Conservation (phyloP, 106 monocot species). For the Platanthera guangdongensis region DNA sequence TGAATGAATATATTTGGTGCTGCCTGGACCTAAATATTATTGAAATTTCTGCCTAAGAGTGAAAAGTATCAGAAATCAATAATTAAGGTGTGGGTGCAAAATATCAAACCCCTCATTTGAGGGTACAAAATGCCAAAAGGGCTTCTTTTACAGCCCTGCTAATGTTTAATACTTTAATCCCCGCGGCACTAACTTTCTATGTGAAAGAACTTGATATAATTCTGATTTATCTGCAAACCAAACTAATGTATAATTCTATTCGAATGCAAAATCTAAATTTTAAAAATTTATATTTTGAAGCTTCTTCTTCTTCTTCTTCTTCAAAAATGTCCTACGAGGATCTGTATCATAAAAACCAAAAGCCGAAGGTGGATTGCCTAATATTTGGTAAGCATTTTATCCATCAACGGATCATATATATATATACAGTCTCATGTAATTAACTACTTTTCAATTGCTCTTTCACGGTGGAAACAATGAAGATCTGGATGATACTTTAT, state of each 20-base stretch:
- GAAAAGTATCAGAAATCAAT: no score
- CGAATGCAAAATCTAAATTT: neutral
- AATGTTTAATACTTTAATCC: no score
- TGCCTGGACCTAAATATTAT: no score
- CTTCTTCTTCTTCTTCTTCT: neutral
- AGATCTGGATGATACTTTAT: constrained; percentile 94
- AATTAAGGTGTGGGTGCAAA: no score
- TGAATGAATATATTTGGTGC: no score
- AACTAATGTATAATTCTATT: neutral
- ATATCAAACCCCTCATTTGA: no score
- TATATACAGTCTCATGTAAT: neutral
- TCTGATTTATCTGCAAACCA: neutral
- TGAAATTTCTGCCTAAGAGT: no score
- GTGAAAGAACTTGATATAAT: neutral
- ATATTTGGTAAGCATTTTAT: constrained; percentile 48
- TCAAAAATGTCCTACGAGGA: constrained; percentile 46
- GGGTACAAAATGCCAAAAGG: no score
- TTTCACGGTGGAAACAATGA: neutral
- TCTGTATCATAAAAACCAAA: constrained; percentile 28
- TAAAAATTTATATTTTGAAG: neutral
- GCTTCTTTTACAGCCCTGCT: no score
- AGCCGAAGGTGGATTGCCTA: constrained; percentile 64
- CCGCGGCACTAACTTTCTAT: neutral
- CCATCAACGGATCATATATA: neutral
- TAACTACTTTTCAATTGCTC: neutral